Evolutionary conservation across 1,284 basidiomycete genomes (phyloP).

Genomic region (Volvariella surrecta): DNA sequence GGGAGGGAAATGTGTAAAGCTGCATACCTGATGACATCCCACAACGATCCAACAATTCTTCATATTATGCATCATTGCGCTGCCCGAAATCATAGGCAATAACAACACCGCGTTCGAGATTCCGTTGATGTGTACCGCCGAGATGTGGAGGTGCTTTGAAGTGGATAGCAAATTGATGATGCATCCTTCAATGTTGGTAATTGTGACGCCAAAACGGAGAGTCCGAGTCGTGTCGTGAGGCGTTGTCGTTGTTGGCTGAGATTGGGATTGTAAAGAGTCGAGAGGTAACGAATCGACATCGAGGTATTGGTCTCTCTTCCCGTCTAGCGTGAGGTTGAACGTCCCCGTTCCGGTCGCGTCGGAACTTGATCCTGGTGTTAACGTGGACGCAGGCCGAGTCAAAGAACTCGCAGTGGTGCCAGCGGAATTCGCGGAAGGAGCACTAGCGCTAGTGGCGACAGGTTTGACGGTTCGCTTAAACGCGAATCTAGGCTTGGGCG

Average conservation of each 20-base stretch:
- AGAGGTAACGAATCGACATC: slow-evolving; percentile 8
- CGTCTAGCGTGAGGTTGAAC: too few relatives aligned
- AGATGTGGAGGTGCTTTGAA: slow-evolving; percentile 23
- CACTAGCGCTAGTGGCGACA: too few relatives aligned
- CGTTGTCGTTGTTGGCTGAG: too few relatives aligned
- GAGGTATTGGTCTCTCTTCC: slow-evolving; percentile 3
- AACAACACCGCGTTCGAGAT: slow-evolving; percentile 50
- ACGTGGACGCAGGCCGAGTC: too few relatives aligned
- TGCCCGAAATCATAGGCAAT: slow-evolving; percentile 56
- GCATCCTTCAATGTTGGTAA: slow-evolving; percentile 53
- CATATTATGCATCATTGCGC: slow-evolving; percentile 60
- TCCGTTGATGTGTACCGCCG: slow-evolving; percentile 56
- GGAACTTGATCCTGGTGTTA: too few relatives aligned
- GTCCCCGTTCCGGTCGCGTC: too few relatives aligned
- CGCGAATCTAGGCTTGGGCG: slow-evolving; percentile 54
- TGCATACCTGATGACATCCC: slow-evolving; percentile 66
- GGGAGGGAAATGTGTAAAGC: slow-evolving; percentile 1
- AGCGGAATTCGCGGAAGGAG: too few relatives aligned
- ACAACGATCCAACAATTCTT: slow-evolving; percentile 52
- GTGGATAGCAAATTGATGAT: slow-evolving; percentile 52
- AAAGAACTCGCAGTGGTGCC: too few relatives aligned
- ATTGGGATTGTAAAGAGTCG: too few relatives aligned
- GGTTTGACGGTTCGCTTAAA: slow-evolving; percentile 49
- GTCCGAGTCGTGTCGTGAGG: too few relatives aligned
- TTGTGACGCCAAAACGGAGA: slow-evolving; percentile 44